Conservation (phyloP, 352 stramenopile genomes). For the Pseudoperonospora humuli region DNA sequence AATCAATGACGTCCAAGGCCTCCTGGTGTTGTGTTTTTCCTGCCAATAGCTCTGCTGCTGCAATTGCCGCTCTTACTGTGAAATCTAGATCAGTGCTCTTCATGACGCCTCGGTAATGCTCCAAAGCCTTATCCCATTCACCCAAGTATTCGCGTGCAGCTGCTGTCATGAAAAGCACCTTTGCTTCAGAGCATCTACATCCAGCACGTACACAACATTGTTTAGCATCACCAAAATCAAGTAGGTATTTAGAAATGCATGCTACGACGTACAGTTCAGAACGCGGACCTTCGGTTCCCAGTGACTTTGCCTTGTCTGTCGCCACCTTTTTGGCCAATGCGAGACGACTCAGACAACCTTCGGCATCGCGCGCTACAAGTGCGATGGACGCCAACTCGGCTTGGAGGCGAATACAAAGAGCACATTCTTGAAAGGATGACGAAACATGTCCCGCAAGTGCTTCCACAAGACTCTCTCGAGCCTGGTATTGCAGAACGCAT, state of each 20-base stretch:
- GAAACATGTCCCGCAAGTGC: constrained; percentile 48
- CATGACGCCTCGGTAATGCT: constrained; percentile 31
- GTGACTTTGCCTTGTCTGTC: constrained; percentile 30
- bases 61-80: constrained; percentile 28
- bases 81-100: constrained; percentile 15
- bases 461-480: constrained; percentile 39
- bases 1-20: constrained; percentile 27
- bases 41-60: constrained; percentile 39
- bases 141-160: constrained; percentile 45
- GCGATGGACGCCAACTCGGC: constrained; percentile 43
- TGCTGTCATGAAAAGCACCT: constrained; percentile 45
- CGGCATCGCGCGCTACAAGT: constrained; percentile 40
- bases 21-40: constrained; percentile 25
- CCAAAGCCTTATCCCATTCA: constrained; percentile 36
- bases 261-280: constrained; percentile 32
- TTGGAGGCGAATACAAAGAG: constrained; percentile 49
- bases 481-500: constrained; percentile 19
- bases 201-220: background rate
- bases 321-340: constrained; percentile 32
- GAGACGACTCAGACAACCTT: constrained; percentile 51
- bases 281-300: constrained; percentile 33
- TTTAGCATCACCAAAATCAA: constrained; percentile 2
- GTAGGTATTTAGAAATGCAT: background rate
- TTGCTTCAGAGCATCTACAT: constrained; percentile 45
- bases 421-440: constrained; percentile 59